Percentiles rank a stretch among this genome's conserved stretches.
Conservation (phyloP, 257 asterid species). For the Linaria vulgaris region DNA sequence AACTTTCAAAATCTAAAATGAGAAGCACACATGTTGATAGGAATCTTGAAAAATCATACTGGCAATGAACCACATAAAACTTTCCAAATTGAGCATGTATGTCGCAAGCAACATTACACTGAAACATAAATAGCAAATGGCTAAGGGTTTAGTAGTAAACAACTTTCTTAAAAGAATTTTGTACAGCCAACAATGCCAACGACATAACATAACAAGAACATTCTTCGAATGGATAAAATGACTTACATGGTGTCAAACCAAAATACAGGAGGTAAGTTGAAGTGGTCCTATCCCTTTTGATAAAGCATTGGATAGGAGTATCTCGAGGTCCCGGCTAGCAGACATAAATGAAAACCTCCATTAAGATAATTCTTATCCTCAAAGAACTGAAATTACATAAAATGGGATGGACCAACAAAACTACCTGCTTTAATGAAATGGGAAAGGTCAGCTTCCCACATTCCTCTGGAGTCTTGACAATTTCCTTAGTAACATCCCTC, state of each 20-base stretch:
- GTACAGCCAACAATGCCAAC: neutral
- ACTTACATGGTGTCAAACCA: constrained; percentile 91
- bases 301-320: constrained; percentile 85
- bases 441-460: constrained; percentile 95
- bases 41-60: no score
- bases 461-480: constrained; percentile 87
- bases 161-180: neutral
- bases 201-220: neutral
- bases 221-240: neutral
- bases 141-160: neutral
- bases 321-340: constrained; percentile 92
- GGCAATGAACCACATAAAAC: no score
- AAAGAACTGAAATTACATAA: neutral
- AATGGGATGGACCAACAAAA: constrained; percentile 11
- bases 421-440: constrained; percentile 91
- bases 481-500: constrained; percentile 91
- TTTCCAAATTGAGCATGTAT: no score
- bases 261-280: constrained; percentile 68
- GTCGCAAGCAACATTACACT: no score
- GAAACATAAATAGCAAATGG: neutral
- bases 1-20: no score
- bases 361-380: constrained; percentile 13
- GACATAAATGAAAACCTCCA: neutral
- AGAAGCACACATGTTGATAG: no score
- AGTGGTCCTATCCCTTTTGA: constrained; percentile 77